Evolutionary conservation across 257 asterid genomes (phyloP).

Genomic region (Solanum neorickii): DNA sequence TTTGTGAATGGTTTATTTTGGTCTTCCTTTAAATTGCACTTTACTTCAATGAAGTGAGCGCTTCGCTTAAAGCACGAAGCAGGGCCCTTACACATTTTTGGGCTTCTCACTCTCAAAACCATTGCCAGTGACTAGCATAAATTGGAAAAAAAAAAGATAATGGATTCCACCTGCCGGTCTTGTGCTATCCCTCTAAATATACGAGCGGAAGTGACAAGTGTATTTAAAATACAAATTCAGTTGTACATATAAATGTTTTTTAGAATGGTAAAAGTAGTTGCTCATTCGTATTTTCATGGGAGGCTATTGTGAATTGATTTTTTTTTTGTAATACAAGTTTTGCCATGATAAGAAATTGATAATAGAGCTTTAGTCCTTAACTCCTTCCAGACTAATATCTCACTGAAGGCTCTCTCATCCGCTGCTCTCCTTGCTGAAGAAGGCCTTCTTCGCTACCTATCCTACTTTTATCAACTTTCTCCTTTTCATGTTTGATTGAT

Average conservation of each 20-base stretch:
- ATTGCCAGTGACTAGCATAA: neutral
- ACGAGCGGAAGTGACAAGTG: neutral
- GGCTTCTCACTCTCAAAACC: neutral
- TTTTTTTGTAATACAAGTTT: neutral
- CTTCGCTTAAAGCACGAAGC: neutral
- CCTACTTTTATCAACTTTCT: neutral
- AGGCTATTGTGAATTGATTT: neutral
- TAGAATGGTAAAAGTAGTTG: neutral
- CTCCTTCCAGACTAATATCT: neutral
- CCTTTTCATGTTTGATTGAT: neutral
- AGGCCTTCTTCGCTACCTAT: neutral
- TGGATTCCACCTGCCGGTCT: neutral
- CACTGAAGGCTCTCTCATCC: neutral
- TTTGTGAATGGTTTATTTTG: neutral
- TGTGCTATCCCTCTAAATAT: neutral
- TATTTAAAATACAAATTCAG: neutral
- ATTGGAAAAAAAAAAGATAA: neutral
- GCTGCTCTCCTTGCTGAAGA: neutral
- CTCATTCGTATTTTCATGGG: neutral
- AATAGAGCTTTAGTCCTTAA: neutral
- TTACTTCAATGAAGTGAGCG: neutral
- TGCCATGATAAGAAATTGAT: neutral
- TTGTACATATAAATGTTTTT: neutral
- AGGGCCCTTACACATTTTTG: neutral
- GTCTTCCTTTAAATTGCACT: neutral